phyloP scores from a whole-genome alignment of 106 monocot species.

The Narthecium ossifragum region DNA sequence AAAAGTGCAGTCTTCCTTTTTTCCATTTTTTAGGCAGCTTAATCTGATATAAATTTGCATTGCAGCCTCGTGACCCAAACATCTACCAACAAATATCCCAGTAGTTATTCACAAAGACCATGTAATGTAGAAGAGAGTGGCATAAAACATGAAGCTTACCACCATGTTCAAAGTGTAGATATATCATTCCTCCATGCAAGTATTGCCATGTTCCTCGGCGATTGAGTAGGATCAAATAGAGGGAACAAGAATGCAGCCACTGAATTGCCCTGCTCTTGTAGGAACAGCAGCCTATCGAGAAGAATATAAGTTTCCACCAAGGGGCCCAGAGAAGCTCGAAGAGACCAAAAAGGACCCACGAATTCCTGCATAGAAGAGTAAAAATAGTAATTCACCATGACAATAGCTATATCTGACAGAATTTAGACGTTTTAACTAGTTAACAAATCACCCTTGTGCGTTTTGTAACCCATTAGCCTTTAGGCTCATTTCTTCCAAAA shows the following conservation, averaged over 20 bases:
- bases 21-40: too few species aligned
- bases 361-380: conserved; percentile 61
- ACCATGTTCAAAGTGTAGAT: conserved; percentile 4
- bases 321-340: conserved; percentile 76
- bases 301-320: conserved; percentile 83
- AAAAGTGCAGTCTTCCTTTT: too few species aligned
- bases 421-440: too few species aligned
- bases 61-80: too few species aligned
- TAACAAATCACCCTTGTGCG: too few species aligned
- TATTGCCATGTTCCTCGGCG: conserved; percentile 82
- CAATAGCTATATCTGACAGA: too few species aligned
- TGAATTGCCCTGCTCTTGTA: conserved; percentile 65
- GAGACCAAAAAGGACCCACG: conserved; percentile 88
- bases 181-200: conserved; percentile 48
- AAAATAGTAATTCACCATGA: neutral
- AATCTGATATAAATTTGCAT: too few species aligned
- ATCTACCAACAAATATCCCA: too few species aligned
- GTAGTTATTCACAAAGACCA: too few species aligned
- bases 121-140: too few species aligned
- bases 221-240: conserved; percentile 70
- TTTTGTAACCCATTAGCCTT: too few species aligned
- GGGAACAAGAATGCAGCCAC: conserved; percentile 59
- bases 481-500: too few species aligned
- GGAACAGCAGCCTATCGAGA: conserved; percentile 82
- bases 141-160: conserved; percentile 11